Percentiles rank a stretch among this genome's conserved stretches.
phyloP scores from a whole-genome alignment of 345 rosid species.

The Gossypium rotundifolium region DNA sequence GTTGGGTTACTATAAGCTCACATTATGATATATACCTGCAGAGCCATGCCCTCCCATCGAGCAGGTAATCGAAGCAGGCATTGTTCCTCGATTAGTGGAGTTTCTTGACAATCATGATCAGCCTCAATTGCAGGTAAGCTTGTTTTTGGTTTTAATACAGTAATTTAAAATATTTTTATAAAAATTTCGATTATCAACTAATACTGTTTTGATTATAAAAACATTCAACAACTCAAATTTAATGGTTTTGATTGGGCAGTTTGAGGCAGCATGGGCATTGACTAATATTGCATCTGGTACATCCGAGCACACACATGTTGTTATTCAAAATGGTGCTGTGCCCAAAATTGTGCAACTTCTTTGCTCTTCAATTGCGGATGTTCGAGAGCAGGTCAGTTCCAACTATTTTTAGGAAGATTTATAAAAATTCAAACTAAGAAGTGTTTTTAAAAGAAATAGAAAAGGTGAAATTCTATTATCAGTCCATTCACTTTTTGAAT shows the following conservation, averaged over 20 bases:
- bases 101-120: slow-evolving; percentile 68
- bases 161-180: too few relatives aligned
- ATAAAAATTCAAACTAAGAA: too few relatives aligned
- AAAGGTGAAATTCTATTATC: too few relatives aligned
- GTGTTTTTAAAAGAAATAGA: too few relatives aligned
- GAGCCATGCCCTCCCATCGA: slow-evolving; percentile 66
- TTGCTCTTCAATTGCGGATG: slow-evolving; percentile 54
- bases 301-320: slow-evolving; percentile 62
- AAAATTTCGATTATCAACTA: too few relatives aligned
- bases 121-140: slow-evolving; percentile 65
- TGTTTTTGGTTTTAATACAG: not conserved
- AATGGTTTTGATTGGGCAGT: slow-evolving; percentile 24
- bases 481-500: too few relatives aligned
- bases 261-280: slow-evolving; percentile 88
- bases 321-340: slow-evolving; percentile 64
- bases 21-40: slow-evolving; percentile 17
- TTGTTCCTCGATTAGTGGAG: slow-evolving; percentile 67
- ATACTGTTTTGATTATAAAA: not conserved
- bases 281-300: slow-evolving; percentile 86
- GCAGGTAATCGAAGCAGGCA: slow-evolving; percentile 59
- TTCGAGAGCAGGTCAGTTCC: slow-evolving; percentile 63
- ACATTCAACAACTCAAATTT: not conserved
- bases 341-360: slow-evolving; percentile 64
- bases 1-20: not conserved
- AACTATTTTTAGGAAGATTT: too few relatives aligned